Base-by-base conservation (phyloP, 495 filamentous ascomycete genomes). In the Letharia lupina region DNA sequence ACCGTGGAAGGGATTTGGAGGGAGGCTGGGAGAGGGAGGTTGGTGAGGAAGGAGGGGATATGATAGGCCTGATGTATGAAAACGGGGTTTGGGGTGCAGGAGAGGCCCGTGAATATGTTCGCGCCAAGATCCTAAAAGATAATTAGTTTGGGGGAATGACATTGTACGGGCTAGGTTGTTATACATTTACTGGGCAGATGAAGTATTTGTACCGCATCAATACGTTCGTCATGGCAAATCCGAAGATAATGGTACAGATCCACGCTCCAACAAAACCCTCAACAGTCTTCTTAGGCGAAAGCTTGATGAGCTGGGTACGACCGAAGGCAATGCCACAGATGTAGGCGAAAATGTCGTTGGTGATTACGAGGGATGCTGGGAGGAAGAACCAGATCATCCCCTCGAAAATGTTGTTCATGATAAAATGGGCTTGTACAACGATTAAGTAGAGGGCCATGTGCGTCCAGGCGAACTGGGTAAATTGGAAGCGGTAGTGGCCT, bases 371-470 rank as follows among this genome's bases (percentile, higher is more conserved):
- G 39, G 90, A 88, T 4, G 91, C 93, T 3, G 95, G 95, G 57
- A 99, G 81, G 84, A 99, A 97, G 82, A 99, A 98, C 95, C 95
- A 99, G 75, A 99, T 94, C 91, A 99, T 91, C 77, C 95, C 95
- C 79, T 99, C 95, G 75, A 99, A 93, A 67, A 98, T 88, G 77
- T 98, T 99, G 81, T 99, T 98, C 89, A 99, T 97, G 76, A 99
- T 91, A 73, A 99, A 99, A 76, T 99, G 95, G 33, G 95, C 91
- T 75, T 99, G 95, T 16, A 96, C 91, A 35, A 97, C 92, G 70
- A 99, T 97, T 72, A 99, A 79, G 80, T 96, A 97, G 41, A 99
- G 84, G 3, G 95, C 95, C 91, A 99, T 97, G 75, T 99, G 95
- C 4, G 94, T 96, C 95, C 95, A 98, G 59, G 91, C 95, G 73